These are phyloP conservation scores for Cladosporium oxysporum DNA, from an alignment of 2,329 filamentous ascomycete genomes.

Conservation along the genomic window DNA sequence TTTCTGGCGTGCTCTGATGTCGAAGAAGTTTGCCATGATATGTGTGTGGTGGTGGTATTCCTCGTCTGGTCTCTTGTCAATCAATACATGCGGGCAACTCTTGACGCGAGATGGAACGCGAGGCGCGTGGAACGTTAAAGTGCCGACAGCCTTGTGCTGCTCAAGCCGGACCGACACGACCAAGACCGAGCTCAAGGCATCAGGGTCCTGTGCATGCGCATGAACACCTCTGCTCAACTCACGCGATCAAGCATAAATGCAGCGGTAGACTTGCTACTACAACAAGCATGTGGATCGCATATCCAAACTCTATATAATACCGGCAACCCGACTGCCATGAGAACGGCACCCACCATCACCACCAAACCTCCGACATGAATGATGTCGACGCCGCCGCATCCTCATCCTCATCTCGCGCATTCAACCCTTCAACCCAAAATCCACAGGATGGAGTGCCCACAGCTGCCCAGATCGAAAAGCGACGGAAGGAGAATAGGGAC, in stretches of 20 bases:
- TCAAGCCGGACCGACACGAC: neutral
- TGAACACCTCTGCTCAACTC: neutral
- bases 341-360: constrained; percentile 13
- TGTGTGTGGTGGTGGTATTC: neutral
- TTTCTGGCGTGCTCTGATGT: constrained; percentile 79
- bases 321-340: neutral
- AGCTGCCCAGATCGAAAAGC: constrained; percentile 28
- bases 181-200: neutral
- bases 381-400: constrained; percentile 31
- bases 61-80: neutral
- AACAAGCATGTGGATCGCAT: neutral
- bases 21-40: constrained; percentile 88
- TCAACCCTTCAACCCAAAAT: constrained; percentile 19
- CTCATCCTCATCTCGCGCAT: constrained; percentile 22
- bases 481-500: constrained; percentile 35
- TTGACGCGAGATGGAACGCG: neutral
- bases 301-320: neutral
- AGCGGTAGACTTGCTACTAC: neutral
- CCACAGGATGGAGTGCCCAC: constrained; percentile 23
- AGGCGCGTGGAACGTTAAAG: neutral
- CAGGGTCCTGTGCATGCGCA: neutral
- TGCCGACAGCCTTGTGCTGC: neutral
- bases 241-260: neutral
- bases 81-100: constrained; percentile 4
- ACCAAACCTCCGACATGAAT: constrained; percentile 38